Evolutionary conservation across 192 early-diverging fungal genomes (phyloP).

Genomic region (Entomortierella beljakovae): DNA sequence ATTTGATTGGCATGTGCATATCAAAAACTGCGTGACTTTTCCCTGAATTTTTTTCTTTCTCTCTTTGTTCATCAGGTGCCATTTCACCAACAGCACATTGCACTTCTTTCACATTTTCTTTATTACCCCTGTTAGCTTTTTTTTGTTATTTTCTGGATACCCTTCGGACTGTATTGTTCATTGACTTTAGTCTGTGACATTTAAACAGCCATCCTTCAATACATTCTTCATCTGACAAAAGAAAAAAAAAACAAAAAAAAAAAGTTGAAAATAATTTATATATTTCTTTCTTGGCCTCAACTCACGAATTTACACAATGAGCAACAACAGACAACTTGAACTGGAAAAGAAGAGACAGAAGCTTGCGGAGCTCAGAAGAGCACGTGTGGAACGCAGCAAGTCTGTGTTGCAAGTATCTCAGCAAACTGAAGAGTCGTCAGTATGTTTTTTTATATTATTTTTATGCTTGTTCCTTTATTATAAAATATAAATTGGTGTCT

Average conservation of each 20-base stretch:
- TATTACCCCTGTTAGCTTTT: neutral
- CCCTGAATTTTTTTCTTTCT: neutral
- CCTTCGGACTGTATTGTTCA: too few relatives aligned
- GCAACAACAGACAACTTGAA: constrained; percentile 80
- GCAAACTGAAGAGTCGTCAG: constrained; percentile 10
- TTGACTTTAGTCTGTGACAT: neutral
- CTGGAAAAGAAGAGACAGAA: constrained; percentile 93
- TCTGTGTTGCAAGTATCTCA: constrained; percentile 49
- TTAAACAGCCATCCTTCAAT: too few relatives aligned
- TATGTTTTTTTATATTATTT: too few relatives aligned
- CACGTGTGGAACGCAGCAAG: constrained; percentile 83
- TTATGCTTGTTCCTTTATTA: constrained; percentile 6
- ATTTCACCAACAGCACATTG: neutral
- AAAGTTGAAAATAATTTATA: too few relatives aligned
- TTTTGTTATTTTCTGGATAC: too few relatives aligned
- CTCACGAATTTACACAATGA: constrained; percentile 62
- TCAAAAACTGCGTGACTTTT: neutral
- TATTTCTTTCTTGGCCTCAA: too few relatives aligned
- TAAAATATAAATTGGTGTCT: too few relatives aligned
- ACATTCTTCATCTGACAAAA: neutral
- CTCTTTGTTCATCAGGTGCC: neutral
- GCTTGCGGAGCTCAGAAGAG: constrained; percentile 87
- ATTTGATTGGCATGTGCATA: neutral
- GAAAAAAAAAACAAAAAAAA: neutral
- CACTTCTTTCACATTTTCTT: neutral